Conservation (phyloP, 306 rosid species). For the Citrullus colocynthis region DNA sequence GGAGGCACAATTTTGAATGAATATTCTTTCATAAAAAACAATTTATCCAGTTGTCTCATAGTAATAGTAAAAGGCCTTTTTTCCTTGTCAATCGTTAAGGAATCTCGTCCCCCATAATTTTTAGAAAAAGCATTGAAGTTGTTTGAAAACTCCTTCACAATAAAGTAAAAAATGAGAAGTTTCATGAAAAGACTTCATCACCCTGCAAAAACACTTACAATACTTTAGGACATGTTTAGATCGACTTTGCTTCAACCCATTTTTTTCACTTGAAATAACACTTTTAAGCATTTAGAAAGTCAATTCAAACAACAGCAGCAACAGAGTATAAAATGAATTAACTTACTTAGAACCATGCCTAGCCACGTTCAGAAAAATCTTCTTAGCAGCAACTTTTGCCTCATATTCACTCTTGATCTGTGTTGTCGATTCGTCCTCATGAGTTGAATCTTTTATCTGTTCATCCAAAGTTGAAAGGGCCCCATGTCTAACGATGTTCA, state of each 20-base stretch:
- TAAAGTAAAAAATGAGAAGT: neutral
- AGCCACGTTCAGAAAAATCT: slow-evolving; percentile 72
- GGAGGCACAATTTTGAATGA: neutral
- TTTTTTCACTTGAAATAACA: too few relatives aligned
- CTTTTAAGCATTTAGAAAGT: too few relatives aligned
- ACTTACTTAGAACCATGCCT: slow-evolving; percentile 49
- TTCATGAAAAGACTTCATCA: neutral
- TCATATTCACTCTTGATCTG: slow-evolving; percentile 60
- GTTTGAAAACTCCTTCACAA: neutral
- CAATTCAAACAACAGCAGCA: too few relatives aligned
- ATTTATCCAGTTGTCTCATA: neutral
- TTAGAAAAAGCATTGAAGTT: neutral
- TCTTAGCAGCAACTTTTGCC: slow-evolving; percentile 77
- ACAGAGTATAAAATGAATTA: neutral
- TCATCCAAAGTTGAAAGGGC: slow-evolving; percentile 60
- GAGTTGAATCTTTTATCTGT: slow-evolving; percentile 30
- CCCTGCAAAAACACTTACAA: neutral
- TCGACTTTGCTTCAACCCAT: too few relatives aligned
- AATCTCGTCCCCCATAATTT: neutral
- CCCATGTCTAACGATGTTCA: slow-evolving; percentile 58
- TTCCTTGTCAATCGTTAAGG: neutral
- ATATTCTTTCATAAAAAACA: neutral
- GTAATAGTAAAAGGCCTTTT: neutral
- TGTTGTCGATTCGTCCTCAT: slow-evolving; percentile 37
- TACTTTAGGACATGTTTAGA: neutral